phyloP scores from a whole-genome alignment of 805 yeast genomes.

The Blastobotrys robertii region DNA sequence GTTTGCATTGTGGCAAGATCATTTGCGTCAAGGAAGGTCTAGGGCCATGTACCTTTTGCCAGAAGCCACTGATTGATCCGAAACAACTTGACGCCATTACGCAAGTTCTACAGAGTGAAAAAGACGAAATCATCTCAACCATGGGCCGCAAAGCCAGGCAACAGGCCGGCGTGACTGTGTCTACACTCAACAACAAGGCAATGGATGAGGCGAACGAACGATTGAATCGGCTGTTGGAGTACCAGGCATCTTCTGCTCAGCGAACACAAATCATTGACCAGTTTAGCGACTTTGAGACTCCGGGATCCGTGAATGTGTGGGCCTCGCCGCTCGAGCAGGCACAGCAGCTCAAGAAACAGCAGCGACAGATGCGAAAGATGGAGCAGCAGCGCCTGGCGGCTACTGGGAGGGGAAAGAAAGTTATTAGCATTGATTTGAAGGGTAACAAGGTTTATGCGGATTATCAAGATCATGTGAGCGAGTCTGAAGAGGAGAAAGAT shows the following conservation, averaged over 20 bases:
- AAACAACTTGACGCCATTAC: conserved; percentile 50
- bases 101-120: conserved; percentile 51
- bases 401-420: conserved; percentile 63
- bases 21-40: conserved; percentile 85
- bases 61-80: conserved; percentile 48
- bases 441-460: conserved; percentile 58
- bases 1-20: conserved; percentile 88
- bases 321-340: conserved; percentile 79
- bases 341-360: conserved; percentile 76
- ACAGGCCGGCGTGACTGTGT: conserved; percentile 22
- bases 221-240: conserved; percentile 62
- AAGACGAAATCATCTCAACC: conserved; percentile 28
- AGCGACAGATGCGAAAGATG: conserved; percentile 54
- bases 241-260: conserved; percentile 80
- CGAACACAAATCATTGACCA: conserved; percentile 88
- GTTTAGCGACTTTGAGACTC: conserved; percentile 77
- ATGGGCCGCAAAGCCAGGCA: conserved; percentile 29
- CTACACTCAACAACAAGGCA: not conserved
- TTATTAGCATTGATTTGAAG: conserved; percentile 65
- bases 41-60: conserved; percentile 84
- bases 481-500: conserved; percentile 1
- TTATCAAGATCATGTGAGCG: conserved; percentile 9
- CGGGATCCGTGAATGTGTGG: conserved; percentile 60
- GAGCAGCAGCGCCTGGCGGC: conserved; percentile 50
- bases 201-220: conserved; percentile 54